These are phyloP conservation scores for Mycena alexandri DNA, from an alignment of 768 basidiomycete genomes.

Conservation along the genomic window DNA sequence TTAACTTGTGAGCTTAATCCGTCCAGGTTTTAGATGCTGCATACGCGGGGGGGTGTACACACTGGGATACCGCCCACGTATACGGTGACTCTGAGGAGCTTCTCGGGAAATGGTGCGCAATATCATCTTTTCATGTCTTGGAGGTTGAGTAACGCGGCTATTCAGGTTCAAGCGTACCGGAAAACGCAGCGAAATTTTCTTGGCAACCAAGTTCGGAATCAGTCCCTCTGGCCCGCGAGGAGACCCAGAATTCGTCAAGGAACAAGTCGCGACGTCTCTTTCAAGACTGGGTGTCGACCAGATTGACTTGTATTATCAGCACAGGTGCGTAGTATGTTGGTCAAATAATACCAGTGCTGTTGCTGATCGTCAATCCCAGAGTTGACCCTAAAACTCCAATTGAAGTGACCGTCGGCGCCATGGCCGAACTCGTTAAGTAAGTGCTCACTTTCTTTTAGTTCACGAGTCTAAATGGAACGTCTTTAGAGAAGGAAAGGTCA, in stretches of 20 bases:
- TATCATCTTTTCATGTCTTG: not conserved
- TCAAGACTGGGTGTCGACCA: constrained; percentile 45
- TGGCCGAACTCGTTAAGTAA: constrained; percentile 53
- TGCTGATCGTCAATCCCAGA: not conserved
- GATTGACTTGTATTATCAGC: constrained; percentile 53
- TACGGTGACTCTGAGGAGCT: constrained; percentile 31
- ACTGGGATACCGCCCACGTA: constrained; percentile 22
- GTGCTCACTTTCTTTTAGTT: constrained; percentile 41
- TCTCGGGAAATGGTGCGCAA: constrained; percentile 33
- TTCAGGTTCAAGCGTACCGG: constrained; percentile 61
- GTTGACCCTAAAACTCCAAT: constrained; percentile 46
- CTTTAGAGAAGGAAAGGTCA: constrained; percentile 57
- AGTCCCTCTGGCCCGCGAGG: constrained; percentile 43
- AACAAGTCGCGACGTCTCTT: constrained; percentile 51
- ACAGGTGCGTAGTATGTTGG: constrained; percentile 40
- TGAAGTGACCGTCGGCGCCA: constrained; percentile 49
- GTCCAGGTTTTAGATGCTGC: constrained; percentile 29
- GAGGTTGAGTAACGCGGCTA: not conserved
- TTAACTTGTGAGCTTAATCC: not conserved
- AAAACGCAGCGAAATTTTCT: constrained; percentile 62
- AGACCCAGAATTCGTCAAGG: constrained; percentile 53
- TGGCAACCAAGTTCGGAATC: constrained; percentile 67
- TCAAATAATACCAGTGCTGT: not conserved
- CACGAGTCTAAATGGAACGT: constrained; percentile 1
- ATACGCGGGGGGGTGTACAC: constrained; percentile 11